Base-by-base conservation (phyloP, 352 stramenopile species). In the Globisporangium sylvaticum region DNA sequence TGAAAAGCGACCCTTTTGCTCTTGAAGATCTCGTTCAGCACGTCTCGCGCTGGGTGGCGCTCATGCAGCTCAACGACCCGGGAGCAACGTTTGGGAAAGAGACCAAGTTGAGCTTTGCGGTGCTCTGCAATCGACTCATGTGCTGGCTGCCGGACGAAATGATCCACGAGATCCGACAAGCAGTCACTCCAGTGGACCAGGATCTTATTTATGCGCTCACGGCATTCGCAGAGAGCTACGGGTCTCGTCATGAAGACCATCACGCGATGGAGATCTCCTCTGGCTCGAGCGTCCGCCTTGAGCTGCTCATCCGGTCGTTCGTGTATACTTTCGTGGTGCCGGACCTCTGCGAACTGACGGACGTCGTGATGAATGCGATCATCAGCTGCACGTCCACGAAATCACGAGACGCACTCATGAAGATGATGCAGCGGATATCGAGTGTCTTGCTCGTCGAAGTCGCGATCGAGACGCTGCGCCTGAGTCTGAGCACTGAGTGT, bases 61-160 rank as follows among this genome's bases (percentile, higher is more conserved):
- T 76, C 70, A 59, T 83, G 34, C 69, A 81, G 27, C 63, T 56
- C 6, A 62, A 76, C 24, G 73, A 69, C 4, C 22, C 64, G 14
- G 57, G 48, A 46, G 66, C 14, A 24, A 53, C 37, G 4, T 65
- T 78, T 65, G 76, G 77, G 12, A 82, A 77, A 58, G 79, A 88
- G 66, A 76, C 71, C 4, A 76, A 75, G 10, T 24, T 82, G 18
- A 70, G 78, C 31, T 59, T 86, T 14, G 70, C 74, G 2, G 25
- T 84, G 4, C 54, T 84, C 9, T 81, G 73, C 63, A 83, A 63
- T 14, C 72, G 76, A 9, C 70, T 88, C 3, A 72, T 80, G 25
- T 76, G 70, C 58, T 88, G 79, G 79, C 77, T 83, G 55, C 77
- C 79, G 20, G 58, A 74, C 25, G 68, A 84, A 12, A 77, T 69